A percentile compares a stretch with the other conserved stretches of the same genome.
Conservation (phyloP, 371 early-diverging fungal genomes). For the Zychaea mexicana region DNA sequence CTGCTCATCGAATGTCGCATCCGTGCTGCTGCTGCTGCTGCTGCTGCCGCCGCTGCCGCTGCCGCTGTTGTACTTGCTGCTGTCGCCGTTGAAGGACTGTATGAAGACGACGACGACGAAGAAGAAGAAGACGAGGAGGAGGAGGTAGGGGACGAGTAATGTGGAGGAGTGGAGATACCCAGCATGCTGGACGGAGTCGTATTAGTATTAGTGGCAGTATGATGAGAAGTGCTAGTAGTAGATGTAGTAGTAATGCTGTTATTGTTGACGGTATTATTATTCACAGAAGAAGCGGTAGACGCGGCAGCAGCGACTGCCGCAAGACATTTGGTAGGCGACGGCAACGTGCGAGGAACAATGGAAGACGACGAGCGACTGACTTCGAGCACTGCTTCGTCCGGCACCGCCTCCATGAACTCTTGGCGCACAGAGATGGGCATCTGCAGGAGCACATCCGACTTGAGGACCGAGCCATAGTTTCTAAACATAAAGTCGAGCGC, state of each 20-base stretch:
- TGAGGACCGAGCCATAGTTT: constrained; percentile 56
- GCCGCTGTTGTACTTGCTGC: background rate
- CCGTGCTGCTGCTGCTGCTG: constrained; percentile 4
- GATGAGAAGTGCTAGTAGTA: background rate
- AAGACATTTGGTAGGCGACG: background rate
- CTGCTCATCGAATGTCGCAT: constrained; percentile 1
- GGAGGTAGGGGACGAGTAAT: background rate
- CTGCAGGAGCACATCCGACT: constrained; percentile 48
- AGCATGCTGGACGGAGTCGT: background rate
- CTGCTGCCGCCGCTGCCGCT: background rate
- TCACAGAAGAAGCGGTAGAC: background rate
- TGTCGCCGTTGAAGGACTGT: background rate
- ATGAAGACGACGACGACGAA: background rate
- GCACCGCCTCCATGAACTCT: constrained; percentile 47
- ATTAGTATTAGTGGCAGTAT: background rate
- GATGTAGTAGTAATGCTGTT: background rate
- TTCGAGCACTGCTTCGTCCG: constrained; percentile 45
- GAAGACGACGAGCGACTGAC: constrained; percentile 20
- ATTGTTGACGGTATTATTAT: background rate
- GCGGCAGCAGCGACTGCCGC: no score
- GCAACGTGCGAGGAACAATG: background rate
- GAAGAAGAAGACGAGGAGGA: background rate
- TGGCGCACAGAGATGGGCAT: constrained; percentile 39
- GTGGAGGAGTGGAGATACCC: background rate
- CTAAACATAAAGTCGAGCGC: constrained; percentile 59